Evolutionary conservation across 2,329 filamentous ascomycete genomes (phyloP), one percentile per base, ranked within the genome.

Genomic region (Neurospora crassa): DNA sequence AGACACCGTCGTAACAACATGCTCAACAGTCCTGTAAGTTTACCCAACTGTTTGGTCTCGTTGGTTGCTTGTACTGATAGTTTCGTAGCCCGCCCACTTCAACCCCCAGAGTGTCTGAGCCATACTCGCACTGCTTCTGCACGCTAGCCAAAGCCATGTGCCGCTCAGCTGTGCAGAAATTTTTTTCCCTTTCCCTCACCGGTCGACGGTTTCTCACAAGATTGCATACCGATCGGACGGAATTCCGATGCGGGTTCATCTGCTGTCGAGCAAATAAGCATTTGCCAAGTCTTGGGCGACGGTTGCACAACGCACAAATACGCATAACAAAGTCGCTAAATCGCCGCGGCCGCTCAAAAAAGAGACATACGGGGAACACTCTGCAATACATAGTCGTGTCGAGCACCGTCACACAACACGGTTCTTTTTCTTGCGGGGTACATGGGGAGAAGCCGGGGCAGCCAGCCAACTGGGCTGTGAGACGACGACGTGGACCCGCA

Each of bases 1-100:
- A 88, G 94, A 73, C 97, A 94, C 82, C 96, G 96, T 85, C 88
- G 95, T 73, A 93, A 97, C 81, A 95, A 90, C 82, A 96, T 97
- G 88, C 87, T 97, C 72, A 97, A 97, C 86, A 97, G 94, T 84
- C 95, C 95, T 79, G 93, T 96, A 90, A 84, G 93, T 90, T 14
- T 53, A 45, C 18, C 67, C 8, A 20, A 45, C 69, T 34, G 37
- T n/a, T 47, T 74, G 24, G 72, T 73, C 5, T 67, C 40, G 10
- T 59, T 59, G 67, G 24, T 59, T 74, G 70, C 73, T 68, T n/a
- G 34, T 41, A 69, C 73, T 69, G 74, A 72, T 68, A 47, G 5
- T 14, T 12, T 3, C 29, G 41, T 71, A 88, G 86, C 86, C 86
- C 72, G 86, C 86, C 29, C 84, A 81, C 74, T 83, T 88, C 53